Conservation (phyloP, 176 grass and related monocot species). For the Avena sativa region DNA sequence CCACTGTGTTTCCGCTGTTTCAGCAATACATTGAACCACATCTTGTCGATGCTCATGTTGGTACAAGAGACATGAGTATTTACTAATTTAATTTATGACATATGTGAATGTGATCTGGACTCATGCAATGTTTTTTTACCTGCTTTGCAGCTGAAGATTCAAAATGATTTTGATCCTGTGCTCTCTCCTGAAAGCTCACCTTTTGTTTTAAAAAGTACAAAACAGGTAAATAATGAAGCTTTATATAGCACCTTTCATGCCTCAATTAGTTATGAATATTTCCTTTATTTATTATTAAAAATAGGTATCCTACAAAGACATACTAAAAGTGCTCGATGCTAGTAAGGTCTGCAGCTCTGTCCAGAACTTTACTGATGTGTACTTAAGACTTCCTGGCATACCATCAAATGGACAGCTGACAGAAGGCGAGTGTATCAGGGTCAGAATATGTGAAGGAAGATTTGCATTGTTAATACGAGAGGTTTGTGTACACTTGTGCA, state of each 20-base stretch:
- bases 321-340: constrained; percentile 82
- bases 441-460: constrained; percentile 99
- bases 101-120: constrained; percentile 26
- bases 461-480: constrained; percentile 97
- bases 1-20: constrained; percentile 95
- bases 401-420: constrained; percentile 74
- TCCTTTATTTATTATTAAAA: constrained; percentile 21
- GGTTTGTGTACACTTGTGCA: constrained; percentile 48
- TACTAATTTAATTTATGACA: constrained; percentile 17
- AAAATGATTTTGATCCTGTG: constrained; percentile 99
- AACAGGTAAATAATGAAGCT: constrained; percentile 55
- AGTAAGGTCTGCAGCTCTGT: constrained; percentile 93
- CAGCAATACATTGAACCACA: constrained; percentile 98
- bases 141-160: constrained; percentile 89
- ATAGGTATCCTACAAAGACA: constrained; percentile 86
- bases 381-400: constrained; percentile 80
- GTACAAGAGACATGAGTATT: constrained; percentile 76
- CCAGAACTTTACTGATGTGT: constrained; percentile 97
- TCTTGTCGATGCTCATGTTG: constrained; percentile 99
- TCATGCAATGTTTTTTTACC: constrained; percentile 40
- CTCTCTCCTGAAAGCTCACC: constrained; percentile 98
- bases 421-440: constrained; percentile 94
- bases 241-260: constrained; percentile 21
- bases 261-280: constrained; percentile 36
- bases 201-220: constrained; percentile 98